phyloP scores from a whole-genome alignment of 1,284 basidiomycete genomes.

The Ganoderma sinense region DNA sequence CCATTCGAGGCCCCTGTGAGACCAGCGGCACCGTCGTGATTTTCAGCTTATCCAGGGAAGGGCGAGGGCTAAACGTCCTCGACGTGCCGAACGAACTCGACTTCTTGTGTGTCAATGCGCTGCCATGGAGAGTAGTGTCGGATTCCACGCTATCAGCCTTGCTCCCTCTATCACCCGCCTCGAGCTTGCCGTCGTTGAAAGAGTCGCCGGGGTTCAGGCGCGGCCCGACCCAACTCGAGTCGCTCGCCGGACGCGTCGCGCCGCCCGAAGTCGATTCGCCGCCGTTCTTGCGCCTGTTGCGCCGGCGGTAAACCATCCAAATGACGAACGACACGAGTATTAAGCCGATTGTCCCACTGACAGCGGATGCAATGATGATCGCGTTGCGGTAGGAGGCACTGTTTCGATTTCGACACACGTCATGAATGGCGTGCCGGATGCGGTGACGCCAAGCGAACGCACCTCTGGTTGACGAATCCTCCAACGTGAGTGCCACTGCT shows the following conservation, averaged over 20 bases:
- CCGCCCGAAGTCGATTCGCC: constrained; percentile 6
- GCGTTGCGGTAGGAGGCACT: constrained; percentile 20
- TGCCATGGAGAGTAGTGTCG: constrained; percentile 21
- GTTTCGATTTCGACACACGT: background rate
- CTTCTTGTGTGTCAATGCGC: constrained; percentile 13
- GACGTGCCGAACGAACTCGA: constrained; percentile 22
- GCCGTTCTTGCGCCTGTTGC: constrained; percentile 9
- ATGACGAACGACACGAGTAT: constrained; percentile 25
- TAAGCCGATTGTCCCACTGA: constrained; percentile 26
- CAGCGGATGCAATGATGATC: constrained; percentile 28
- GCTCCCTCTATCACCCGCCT: constrained; percentile 20
- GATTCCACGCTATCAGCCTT: constrained; percentile 24
- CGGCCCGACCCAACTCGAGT: constrained; percentile 26
- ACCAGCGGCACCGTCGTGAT: constrained; percentile 19
- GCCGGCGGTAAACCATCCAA: constrained; percentile 28
- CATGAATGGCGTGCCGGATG: background rate
- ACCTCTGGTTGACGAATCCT: constrained; percentile 11
- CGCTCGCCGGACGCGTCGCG: constrained; percentile 16
- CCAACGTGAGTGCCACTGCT: background rate
- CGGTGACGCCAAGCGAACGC: background rate
- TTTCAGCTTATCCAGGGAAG: constrained; percentile 25
- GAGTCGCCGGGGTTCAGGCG: constrained; percentile 9
- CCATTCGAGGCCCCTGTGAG: constrained; percentile 18
- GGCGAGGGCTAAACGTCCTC: constrained; percentile 20
- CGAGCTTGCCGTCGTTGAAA: constrained; percentile 23